These are phyloP conservation scores for Diutina neorugosa DNA, from an alignment of 1,139 yeast genomes.

Conservation along the genomic window DNA sequence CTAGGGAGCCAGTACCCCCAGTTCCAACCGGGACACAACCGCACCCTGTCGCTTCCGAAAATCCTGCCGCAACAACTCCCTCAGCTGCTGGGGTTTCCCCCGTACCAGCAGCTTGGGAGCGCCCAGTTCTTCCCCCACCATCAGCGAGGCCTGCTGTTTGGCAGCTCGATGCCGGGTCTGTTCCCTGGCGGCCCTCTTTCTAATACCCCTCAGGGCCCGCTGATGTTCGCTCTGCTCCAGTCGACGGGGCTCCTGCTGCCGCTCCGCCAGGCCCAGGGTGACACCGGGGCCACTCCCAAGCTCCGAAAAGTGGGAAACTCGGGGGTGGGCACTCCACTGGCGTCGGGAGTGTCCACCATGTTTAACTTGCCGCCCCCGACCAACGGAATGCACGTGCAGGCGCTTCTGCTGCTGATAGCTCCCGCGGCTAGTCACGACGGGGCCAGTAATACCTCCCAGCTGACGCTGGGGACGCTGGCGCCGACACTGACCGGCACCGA, in stretches of 20 bases:
- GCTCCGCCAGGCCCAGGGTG: background rate
- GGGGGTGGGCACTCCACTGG: background rate
- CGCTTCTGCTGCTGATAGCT: background rate
- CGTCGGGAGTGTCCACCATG: slow-evolving; percentile 6
- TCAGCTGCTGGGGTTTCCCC: background rate
- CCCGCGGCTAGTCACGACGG: background rate
- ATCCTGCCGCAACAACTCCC: slow-evolving; percentile 3
- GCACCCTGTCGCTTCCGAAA: slow-evolving; percentile 2
- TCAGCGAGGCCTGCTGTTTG: background rate
- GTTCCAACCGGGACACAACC: background rate
- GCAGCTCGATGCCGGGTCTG: slow-evolving; percentile 1
- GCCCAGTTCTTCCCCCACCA: slow-evolving; percentile 1
- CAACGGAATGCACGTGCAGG: background rate
- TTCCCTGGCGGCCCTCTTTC: background rate
- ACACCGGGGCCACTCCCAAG: slow-evolving; percentile 19
- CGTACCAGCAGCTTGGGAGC: background rate
- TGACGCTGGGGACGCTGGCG: background rate
- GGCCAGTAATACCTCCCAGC: background rate
- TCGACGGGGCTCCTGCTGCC: background rate
- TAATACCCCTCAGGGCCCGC: slow-evolving; percentile 1
- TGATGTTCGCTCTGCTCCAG: background rate
- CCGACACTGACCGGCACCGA: slow-evolving; percentile 17
- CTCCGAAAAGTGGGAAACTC: slow-evolving; percentile 20
- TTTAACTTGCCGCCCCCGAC: slow-evolving; percentile 21
- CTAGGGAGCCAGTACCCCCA: background rate